phyloP scores from a whole-genome alignment of 2,329 filamentous ascomycete genomes.

The Amphichorda felina region DNA sequence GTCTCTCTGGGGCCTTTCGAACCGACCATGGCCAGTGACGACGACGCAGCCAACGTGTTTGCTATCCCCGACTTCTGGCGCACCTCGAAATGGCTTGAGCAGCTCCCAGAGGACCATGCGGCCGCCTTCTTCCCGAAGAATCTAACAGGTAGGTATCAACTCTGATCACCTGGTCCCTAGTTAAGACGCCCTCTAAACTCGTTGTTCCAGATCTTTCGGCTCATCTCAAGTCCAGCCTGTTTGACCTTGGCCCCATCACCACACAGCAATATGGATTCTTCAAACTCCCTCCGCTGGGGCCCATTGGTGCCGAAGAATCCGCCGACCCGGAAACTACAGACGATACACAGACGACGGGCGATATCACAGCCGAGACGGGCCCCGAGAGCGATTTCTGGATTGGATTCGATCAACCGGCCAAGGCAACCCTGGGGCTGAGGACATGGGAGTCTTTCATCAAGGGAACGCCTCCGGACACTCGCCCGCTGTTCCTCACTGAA shows the following conservation, averaged over 20 bases:
- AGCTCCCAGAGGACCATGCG: conserved; percentile 6
- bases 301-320: conserved; percentile 3
- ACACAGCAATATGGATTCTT: conserved; percentile 24
- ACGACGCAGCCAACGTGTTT: conserved; percentile 44
- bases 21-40: conserved; percentile 17
- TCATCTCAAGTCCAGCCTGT: background rate
- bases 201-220: background rate
- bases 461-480: conserved; percentile 13
- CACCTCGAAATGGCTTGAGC: conserved; percentile 36
- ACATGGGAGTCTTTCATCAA: conserved; percentile 57
- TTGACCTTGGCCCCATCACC: background rate
- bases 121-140: conserved; percentile 31
- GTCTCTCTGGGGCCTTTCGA: background rate
- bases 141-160: conserved; percentile 10
- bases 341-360: background rate
- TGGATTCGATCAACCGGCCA: conserved; percentile 17
- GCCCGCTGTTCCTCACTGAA: conserved; percentile 54
- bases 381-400: conserved; percentile 31
- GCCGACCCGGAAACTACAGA: conserved; percentile 3
- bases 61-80: conserved; percentile 50
- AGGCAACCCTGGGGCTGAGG: conserved; percentile 32
- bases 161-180: background rate
- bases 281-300: conserved; percentile 17
- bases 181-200: background rate
- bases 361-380: conserved; percentile 1